Conservation (phyloP, 257 asterid species). For the Solanum pimpinellifolium region DNA sequence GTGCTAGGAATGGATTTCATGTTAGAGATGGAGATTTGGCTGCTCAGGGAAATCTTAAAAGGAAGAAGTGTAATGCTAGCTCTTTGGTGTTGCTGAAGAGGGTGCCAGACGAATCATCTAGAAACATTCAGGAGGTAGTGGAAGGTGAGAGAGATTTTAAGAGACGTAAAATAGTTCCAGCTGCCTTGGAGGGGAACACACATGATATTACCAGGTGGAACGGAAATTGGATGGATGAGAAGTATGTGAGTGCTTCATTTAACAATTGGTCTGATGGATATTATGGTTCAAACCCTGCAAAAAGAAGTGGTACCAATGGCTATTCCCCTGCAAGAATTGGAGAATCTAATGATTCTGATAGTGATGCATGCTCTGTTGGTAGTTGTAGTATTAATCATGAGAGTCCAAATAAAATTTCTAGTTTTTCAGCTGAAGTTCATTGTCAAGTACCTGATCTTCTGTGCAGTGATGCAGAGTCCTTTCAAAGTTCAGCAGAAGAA, state of each 20-base stretch:
- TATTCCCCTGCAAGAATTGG: background rate
- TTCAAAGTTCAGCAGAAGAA: slow-evolving; percentile 3
- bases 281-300: background rate
- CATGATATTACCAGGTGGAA: slow-evolving; percentile 1
- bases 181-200: slow-evolving; percentile 3
- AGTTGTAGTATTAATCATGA: slow-evolving; percentile 14
- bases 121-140: background rate
- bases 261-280: slow-evolving; percentile 6
- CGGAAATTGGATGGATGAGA: background rate
- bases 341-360: slow-evolving; percentile 12
- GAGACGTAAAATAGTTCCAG: slow-evolving; percentile 1
- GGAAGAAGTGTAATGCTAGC: slow-evolving; percentile 1
- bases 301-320: background rate
- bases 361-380: slow-evolving; percentile 28
- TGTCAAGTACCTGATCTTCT: slow-evolving; percentile 1
- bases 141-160: slow-evolving; percentile 3
- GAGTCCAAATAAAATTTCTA: slow-evolving; percentile 1
- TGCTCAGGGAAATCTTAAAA: background rate
- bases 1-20: background rate
- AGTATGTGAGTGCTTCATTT: background rate
- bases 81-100: slow-evolving; percentile 12
- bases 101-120: slow-evolving; percentile 10
- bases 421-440: slow-evolving; percentile 7
- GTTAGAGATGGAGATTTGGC: background rate
- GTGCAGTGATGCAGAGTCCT: slow-evolving; percentile 34